Evolutionary conservation across 2,329 filamentous ascomycete species (phyloP), one percentile per base, ranked within the genome.

Genomic region (Colletotrichum agaves): DNA sequence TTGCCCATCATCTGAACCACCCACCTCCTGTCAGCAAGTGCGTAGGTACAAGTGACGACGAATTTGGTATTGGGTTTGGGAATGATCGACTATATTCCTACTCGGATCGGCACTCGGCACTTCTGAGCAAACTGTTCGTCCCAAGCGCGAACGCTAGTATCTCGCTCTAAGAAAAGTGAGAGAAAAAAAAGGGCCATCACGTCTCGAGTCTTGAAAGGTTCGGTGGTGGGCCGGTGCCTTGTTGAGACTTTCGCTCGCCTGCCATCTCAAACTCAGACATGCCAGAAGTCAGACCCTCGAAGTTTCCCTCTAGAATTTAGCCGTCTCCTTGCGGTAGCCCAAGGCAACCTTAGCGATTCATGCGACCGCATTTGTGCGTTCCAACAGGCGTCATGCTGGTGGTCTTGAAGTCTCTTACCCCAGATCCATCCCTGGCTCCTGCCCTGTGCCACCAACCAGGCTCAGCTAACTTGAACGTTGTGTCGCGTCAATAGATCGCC

Each of bases 291-390:
- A 60, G 61, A 27, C 53, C 27, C 47, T 41, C 19, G 50, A 23
- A 56, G 61, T 43, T 59, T 13, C 41, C 49, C 39, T 44, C n/a
- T 49, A 13, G 19, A 43, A 58, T 43, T 53, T 59, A 33, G 31
- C 21, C 37, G 59, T 21, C 44, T 58, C 39, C 23, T 47, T 63
- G 60, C 52, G 31, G 52, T 60, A 67, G 46, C 55, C 46, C 53
- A 31, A 65, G 65, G 55, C 65, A 68, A 60, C 46, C 61, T 60
- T 68, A 37, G 60, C 61, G 65, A 68, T 47, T 65, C 55, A 65
- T 59, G 61, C 39, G 33, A 49, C 39, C 47, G 53, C 61, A 49
- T 68, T 11, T 68, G 61, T 52, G 44, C 55, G 13, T 55, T 5
- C 47, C 37, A 49, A 52, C 52, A 58, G 52, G 37, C 52, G 52